These are phyloP conservation scores for Teratosphaeria gauchensis DNA, from an alignment of 2,329 filamentous ascomycete genomes.

Conservation along the genomic window DNA sequence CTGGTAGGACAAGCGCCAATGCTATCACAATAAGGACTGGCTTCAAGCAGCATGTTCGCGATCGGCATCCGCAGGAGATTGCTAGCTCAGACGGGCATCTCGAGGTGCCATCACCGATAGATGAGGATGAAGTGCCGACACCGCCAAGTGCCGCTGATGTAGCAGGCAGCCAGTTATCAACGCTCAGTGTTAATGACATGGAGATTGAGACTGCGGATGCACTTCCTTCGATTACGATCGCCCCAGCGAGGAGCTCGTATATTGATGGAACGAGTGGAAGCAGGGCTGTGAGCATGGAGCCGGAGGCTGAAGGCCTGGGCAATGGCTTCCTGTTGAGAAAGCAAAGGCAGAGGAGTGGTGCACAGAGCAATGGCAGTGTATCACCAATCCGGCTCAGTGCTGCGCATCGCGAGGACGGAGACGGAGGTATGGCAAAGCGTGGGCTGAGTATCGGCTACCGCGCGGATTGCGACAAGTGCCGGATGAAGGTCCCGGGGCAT, in stretches of 20 bases:
- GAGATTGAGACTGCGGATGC: slow-evolving; percentile 22
- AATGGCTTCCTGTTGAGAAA: slow-evolving; percentile 21
- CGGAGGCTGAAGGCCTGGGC: slow-evolving; percentile 2
- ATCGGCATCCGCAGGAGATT: slow-evolving; percentile 23
- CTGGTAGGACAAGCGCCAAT: slow-evolving; percentile 12
- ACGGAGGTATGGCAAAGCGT: slow-evolving; percentile 12
- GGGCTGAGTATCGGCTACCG: slow-evolving; percentile 40
- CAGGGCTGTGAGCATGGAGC: slow-evolving; percentile 13
- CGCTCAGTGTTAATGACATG: slow-evolving; percentile 27
- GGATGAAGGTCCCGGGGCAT: slow-evolving; percentile 38
- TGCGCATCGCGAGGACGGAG: not conserved
- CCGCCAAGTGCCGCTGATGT: slow-evolving; percentile 20
- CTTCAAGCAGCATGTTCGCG: slow-evolving; percentile 18
- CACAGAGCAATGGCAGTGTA: slow-evolving; percentile 20
- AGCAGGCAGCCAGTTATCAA: slow-evolving; percentile 26
- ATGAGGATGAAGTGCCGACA: slow-evolving; percentile 27
- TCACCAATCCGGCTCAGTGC: slow-evolving; percentile 7
- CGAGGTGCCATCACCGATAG: slow-evolving; percentile 26
- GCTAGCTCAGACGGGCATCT: slow-evolving; percentile 18
- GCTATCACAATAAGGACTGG: slow-evolving; percentile 11
- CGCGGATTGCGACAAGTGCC: slow-evolving; percentile 42
- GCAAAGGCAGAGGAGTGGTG: slow-evolving; percentile 27
- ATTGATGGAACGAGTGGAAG: not conserved
- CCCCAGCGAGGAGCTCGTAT: slow-evolving; percentile 9
- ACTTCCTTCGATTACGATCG: slow-evolving; percentile 15